A percentile compares a stretch with the other conserved stretches of the same genome.
These are phyloP conservation scores for Sporobolomyces phaffii DNA, from an alignment of 768 basidiomycete species.

Conservation along the genomic window DNA sequence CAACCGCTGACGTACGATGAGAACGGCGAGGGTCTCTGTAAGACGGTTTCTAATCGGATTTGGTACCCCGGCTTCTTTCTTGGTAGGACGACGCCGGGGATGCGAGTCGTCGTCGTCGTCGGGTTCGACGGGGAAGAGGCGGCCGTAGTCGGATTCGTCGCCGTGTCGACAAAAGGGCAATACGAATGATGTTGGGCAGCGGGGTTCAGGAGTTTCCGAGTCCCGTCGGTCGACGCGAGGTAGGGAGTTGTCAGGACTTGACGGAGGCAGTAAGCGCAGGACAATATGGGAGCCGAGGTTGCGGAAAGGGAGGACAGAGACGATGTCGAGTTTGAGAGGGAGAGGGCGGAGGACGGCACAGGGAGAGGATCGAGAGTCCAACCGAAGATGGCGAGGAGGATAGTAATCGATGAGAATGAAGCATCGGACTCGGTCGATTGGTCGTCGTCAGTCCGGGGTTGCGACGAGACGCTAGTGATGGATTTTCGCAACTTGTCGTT, in stretches of 20 bases:
- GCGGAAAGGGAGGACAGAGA: slow-evolving; percentile 1
- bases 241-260: slow-evolving; percentile 19
- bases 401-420: not conserved
- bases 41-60: slow-evolving; percentile 10
- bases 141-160: not conserved
- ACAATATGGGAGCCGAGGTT: slow-evolving; percentile 2
- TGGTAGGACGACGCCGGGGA: too few relatives aligned
- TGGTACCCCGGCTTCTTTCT: slow-evolving; percentile 24
- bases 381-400: slow-evolving; percentile 28
- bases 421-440: not conserved
- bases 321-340: slow-evolving; percentile 17
- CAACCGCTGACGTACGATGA: too few relatives aligned
- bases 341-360: not conserved
- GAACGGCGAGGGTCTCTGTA: too few relatives aligned
- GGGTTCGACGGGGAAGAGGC: not conserved
- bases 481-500: not conserved
- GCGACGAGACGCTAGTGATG: not conserved
- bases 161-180: slow-evolving; percentile 24
- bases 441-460: not conserved
- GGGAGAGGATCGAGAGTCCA: slow-evolving; percentile 7
- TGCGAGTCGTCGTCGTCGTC: not conserved
- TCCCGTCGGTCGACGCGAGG: not conserved
- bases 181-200: slow-evolving; percentile 16
- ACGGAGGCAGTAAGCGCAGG: slow-evolving; percentile 18
- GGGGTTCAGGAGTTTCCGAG: not conserved